Base-by-base conservation (phyloP, 768 basidiomycete species). In the Xerocomus spinulosus region DNA sequence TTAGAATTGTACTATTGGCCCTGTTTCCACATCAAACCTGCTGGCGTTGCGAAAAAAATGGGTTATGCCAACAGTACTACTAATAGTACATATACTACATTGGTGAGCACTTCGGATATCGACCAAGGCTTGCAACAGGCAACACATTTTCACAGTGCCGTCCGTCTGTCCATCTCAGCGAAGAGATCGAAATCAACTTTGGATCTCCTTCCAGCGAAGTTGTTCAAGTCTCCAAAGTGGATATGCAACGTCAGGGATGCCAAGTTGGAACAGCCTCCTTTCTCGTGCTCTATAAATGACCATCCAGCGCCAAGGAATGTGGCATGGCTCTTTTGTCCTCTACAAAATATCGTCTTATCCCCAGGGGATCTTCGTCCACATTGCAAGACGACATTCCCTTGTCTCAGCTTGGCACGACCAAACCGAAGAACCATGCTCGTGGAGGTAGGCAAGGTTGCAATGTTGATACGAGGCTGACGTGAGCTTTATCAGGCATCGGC, bases 91-190 rank as follows among this genome's bases (percentile, higher is more conserved):
- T n/a, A n/a, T n/a, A n/a, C n/a, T n/a, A n/a, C n/a, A n/a, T n/a
- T n/a, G 66, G 48, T 71, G 63, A 4, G 80, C 86, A 26, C 90
- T 78, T 65, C 90, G 89, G 42, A 88, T 89, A 61, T 92, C 92
- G 61, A n/a, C n/a, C 85, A 86, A 0, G 89, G n/a, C n/a, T 92
- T 0, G 89, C 90, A 1, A 82, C 90, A 15, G 91, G 77, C 25
- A 89, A 70, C 3, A 87, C 65, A 12, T 83, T 82, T 9, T 84
- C 82, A 2, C n/a, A n/a, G n/a, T n/a, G 82, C 77, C 37, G 80
- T 74, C 40, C 85, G 70, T 66, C 85, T 89, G 4, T 85, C 82
- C 63, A 90, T 88, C 14, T 72, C 65, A 2, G 86, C 87, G 17
- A 90, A 74, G 15, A 90, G 71, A 57, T 80, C 79, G 34, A 72